These are phyloP conservation scores for Tolypocladium inflatum DNA, from an alignment of 2,329 filamentous ascomycete species.

Conservation along the genomic window DNA sequence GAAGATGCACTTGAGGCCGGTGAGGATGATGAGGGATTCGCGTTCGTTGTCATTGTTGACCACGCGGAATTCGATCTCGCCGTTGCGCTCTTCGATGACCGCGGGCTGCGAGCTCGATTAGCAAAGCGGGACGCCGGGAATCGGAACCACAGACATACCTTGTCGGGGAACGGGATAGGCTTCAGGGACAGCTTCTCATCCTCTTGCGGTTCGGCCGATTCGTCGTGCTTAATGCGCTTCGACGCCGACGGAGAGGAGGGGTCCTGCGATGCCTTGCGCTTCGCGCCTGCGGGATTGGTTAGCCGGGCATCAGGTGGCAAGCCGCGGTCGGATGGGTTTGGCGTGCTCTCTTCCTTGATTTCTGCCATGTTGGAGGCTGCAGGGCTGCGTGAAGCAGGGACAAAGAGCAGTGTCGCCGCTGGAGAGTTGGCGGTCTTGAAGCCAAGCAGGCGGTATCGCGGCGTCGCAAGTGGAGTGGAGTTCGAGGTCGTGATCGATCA, in stretches of 20 bases:
- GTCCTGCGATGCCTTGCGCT: slow-evolving; percentile 66
- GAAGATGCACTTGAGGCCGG: slow-evolving; percentile 93
- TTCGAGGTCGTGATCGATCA: neutral
- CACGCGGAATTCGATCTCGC: slow-evolving; percentile 93
- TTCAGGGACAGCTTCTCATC: slow-evolving; percentile 44
- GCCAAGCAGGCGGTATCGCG: neutral
- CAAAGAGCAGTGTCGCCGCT: neutral
- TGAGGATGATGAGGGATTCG: slow-evolving; percentile 88
- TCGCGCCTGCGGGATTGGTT: slow-evolving; percentile 33
- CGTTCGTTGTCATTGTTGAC: slow-evolving; percentile 91
- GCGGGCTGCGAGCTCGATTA: slow-evolving; percentile 49
- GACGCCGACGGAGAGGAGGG: slow-evolving; percentile 49
- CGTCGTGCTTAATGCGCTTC: slow-evolving; percentile 54
- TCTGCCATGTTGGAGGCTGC: slow-evolving; percentile 13
- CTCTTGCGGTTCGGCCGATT: slow-evolving; percentile 13
- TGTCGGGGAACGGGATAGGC: slow-evolving; percentile 81
- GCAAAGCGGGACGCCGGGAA: neutral
- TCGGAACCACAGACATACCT: slow-evolving; percentile 38
- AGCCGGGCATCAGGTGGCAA: neutral
- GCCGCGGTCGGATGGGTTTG: neutral
- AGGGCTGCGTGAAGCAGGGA: neutral
- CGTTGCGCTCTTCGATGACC: slow-evolving; percentile 85
- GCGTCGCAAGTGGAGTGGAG: neutral
- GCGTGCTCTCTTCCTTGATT: slow-evolving; percentile 30
- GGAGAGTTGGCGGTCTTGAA: no score